phyloP scores from a whole-genome alignment of 2,329 filamentous ascomycete species.

The Fusarium tuaranense region DNA sequence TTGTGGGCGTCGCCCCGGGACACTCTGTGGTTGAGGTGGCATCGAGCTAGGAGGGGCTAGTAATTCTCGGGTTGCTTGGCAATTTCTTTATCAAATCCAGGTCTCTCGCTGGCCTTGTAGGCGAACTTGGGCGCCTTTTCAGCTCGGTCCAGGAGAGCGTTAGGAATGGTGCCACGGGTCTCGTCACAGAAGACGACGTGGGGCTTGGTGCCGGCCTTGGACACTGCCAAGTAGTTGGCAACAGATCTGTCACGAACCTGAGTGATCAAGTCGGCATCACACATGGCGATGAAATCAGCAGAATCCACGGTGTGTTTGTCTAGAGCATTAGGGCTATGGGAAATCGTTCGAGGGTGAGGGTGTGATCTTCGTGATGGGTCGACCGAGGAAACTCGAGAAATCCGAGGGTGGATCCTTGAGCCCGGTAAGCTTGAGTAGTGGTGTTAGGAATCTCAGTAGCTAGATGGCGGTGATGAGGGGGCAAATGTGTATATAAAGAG shows the following conservation, averaged over 20 bases:
- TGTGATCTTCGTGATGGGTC: too few relatives aligned
- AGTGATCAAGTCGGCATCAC: neutral
- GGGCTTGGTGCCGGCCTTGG: neutral
- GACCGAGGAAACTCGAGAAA: too few relatives aligned
- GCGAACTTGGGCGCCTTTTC: neutral
- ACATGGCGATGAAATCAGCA: neutral
- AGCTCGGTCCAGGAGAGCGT: neutral
- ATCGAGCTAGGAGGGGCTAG: neutral
- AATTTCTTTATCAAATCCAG: neutral
- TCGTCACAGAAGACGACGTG: neutral
- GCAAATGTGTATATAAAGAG: too few relatives aligned
- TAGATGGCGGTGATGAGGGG: too few relatives aligned
- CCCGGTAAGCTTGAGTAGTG: too few relatives aligned
- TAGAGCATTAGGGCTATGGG: too few relatives aligned
- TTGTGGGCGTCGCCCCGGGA: neutral
- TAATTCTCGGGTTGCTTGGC: neutral
- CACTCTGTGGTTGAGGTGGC: neutral
- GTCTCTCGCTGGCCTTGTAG: neutral
- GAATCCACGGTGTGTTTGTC: too few relatives aligned
- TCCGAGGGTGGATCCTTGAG: too few relatives aligned
- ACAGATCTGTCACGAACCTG: neutral
- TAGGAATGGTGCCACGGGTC: neutral
- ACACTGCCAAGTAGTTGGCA: neutral
- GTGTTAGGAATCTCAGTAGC: too few relatives aligned
- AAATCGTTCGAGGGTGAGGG: too few relatives aligned